phyloP scores from a whole-genome alignment of 345 rosid genomes.

The Raphanus sativus region DNA sequence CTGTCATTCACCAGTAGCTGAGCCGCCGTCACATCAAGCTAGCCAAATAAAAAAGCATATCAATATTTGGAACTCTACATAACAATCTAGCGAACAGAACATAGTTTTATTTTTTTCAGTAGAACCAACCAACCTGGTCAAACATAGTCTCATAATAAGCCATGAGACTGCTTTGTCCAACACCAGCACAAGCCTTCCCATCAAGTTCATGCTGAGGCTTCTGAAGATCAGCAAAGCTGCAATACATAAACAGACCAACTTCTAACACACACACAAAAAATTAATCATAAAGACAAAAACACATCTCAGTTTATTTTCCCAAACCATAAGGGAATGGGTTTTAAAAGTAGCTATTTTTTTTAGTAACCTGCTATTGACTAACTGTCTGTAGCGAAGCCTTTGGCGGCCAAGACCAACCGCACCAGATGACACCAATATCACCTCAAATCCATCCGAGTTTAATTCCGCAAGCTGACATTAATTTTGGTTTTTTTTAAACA shows the following conservation, averaged over 20 bases:
- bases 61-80: background rate
- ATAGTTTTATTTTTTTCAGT: background rate
- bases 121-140: conserved; percentile 55
- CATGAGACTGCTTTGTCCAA: conserved; percentile 97
- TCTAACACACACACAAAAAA: background rate
- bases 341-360: background rate
- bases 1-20: conserved; percentile 92
- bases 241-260: conserved; percentile 22
- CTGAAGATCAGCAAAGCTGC: conserved; percentile 95
- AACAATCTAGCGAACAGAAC: background rate
- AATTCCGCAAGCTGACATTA: conserved; percentile 75
- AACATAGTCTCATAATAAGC: conserved; percentile 91
- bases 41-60: conserved; percentile 30
- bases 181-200: conserved; percentile 99
- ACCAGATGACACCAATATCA: conserved; percentile 91
- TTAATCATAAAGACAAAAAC: background rate
- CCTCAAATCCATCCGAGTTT: conserved; percentile 77
- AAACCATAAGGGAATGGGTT: conserved; percentile 12
- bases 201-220: conserved; percentile 86
- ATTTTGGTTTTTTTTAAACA: conserved; percentile 21
- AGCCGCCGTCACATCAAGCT: conserved; percentile 97
- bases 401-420: conserved; percentile 98
- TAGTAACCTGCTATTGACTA: conserved; percentile 88
- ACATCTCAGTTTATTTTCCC: background rate
- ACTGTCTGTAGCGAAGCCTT: conserved; percentile 81